These are phyloP conservation scores for Verbena officinalis DNA, from an alignment of 257 asterid genomes.

Conservation along the genomic window DNA sequence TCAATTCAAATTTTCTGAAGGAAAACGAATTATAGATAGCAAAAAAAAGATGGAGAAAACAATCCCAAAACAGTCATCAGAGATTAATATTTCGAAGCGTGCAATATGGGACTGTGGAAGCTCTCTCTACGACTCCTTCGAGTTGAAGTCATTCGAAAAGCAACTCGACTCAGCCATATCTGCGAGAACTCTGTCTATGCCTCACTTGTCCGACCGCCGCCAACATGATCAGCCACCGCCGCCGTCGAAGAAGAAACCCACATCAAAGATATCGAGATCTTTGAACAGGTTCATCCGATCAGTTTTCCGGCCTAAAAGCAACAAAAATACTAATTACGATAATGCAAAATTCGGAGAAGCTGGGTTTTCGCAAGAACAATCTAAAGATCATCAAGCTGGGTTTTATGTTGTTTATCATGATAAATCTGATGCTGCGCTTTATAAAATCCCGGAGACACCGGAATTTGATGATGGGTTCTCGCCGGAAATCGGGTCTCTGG, in stretches of 20 bases:
- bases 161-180: conserved; percentile 65
- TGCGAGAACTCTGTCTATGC: conserved; percentile 70
- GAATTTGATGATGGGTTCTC: conserved; percentile 59
- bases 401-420: conserved; percentile 38
- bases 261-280: conserved; percentile 54
- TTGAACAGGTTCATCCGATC: conserved; percentile 58
- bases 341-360: background rate
- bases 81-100: conserved; percentile 13
- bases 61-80: conserved; percentile 3
- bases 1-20: background rate
- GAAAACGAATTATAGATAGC: background rate
- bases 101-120: conserved; percentile 77
- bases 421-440: conserved; percentile 43
- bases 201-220: conserved; percentile 53
- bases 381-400: conserved; percentile 38
- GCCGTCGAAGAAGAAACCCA: conserved; percentile 34
- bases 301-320: conserved; percentile 43
- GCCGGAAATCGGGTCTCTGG: conserved; percentile 65
- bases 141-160: conserved; percentile 59
- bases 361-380: no score
- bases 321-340: conserved; percentile 6
- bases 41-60: conserved; percentile 30
- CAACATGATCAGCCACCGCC: conserved; percentile 9
- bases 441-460: conserved; percentile 64
- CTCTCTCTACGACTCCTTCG: conserved; percentile 79